Conservation (phyloP, 2,329 filamentous ascomycete genomes). For the Fusarium tjaetaba region DNA sequence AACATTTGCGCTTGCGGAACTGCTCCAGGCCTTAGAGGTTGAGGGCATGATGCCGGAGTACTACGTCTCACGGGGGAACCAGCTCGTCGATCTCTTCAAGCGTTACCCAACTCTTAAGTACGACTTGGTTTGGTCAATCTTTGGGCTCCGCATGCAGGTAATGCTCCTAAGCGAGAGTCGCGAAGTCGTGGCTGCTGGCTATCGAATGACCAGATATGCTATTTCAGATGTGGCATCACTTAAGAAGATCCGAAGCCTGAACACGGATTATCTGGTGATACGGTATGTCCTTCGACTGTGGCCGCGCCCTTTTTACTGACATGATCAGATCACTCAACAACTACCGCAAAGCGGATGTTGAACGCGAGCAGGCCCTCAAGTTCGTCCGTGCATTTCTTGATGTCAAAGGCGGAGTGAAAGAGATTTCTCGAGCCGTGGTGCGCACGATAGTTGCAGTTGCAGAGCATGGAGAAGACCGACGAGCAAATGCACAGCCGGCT, state of each 20-base stretch:
- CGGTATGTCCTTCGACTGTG: slow-evolving; percentile 45
- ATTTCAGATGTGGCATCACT: slow-evolving; percentile 92
- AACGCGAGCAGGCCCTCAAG: slow-evolving; percentile 95
- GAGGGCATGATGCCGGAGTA: slow-evolving; percentile 92
- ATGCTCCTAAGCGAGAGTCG: slow-evolving; percentile 96
- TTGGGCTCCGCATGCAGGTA: slow-evolving; percentile 91
- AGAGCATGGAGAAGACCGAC: slow-evolving; percentile 85
- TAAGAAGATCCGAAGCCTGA: slow-evolving; percentile 84
- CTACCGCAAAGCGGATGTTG: slow-evolving; percentile 95
- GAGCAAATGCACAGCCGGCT: slow-evolving; percentile 73
- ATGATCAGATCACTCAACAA: slow-evolving; percentile 80
- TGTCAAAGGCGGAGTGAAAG: slow-evolving; percentile 89
- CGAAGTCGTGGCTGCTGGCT: slow-evolving; percentile 94
- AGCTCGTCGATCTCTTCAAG: slow-evolving; percentile 95
- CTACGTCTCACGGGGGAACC: slow-evolving; percentile 93
- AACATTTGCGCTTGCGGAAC: slow-evolving; percentile 88
- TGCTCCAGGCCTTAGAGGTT: slow-evolving; percentile 87
- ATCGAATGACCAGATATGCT: slow-evolving; percentile 91
- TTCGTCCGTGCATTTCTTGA: slow-evolving; percentile 95
- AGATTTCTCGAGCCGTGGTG: slow-evolving; percentile 87
- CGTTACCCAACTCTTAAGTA: slow-evolving; percentile 93
- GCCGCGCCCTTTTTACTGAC: slow-evolving; percentile 13
- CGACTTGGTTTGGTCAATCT: slow-evolving; percentile 94
- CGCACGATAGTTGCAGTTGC: slow-evolving; percentile 91
- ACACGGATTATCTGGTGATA: slow-evolving; percentile 93